phyloP scores from a whole-genome alignment of 805 yeast genomes.

The Cyberlindnera amylophila region DNA sequence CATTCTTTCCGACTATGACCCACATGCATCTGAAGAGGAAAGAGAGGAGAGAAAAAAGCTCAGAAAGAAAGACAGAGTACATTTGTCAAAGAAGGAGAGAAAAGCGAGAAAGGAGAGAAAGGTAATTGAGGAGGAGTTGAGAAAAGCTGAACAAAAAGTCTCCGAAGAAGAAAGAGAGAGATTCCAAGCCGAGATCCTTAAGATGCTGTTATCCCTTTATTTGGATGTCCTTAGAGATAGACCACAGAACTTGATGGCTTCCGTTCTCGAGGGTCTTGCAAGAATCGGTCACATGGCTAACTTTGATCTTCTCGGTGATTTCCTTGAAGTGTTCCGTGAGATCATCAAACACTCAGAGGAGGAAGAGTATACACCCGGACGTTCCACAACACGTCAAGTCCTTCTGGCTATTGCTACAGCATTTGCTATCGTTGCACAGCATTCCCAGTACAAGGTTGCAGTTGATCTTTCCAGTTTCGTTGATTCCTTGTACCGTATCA shows the following conservation, averaged over 20 bases:
- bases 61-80: constrained; percentile 85
- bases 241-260: constrained; percentile 67
- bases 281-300: constrained; percentile 90
- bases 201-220: constrained; percentile 66
- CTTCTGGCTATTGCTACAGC: constrained; percentile 85
- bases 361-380: constrained; percentile 40
- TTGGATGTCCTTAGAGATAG: constrained; percentile 68
- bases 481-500: constrained; percentile 63
- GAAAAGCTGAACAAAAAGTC: constrained; percentile 81
- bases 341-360: constrained; percentile 52
- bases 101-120: constrained; percentile 84
- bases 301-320: constrained; percentile 88
- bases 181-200: constrained; percentile 79
- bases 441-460: constrained; percentile 65
- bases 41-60: constrained; percentile 45
- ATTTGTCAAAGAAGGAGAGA: constrained; percentile 84
- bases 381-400: constrained; percentile 57
- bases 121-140: constrained; percentile 84
- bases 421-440: constrained; percentile 77
- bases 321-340: constrained; percentile 84
- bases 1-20: constrained; percentile 68
- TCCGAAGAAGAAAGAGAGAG: constrained; percentile 84
- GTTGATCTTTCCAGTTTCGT: constrained; percentile 82
- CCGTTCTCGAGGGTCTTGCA: constrained; percentile 88
- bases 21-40: constrained; percentile 48